Evolutionary conservation across 2,329 filamentous ascomycete species (phyloP).

Genomic region (Furcasterigmium sp.): DNA sequence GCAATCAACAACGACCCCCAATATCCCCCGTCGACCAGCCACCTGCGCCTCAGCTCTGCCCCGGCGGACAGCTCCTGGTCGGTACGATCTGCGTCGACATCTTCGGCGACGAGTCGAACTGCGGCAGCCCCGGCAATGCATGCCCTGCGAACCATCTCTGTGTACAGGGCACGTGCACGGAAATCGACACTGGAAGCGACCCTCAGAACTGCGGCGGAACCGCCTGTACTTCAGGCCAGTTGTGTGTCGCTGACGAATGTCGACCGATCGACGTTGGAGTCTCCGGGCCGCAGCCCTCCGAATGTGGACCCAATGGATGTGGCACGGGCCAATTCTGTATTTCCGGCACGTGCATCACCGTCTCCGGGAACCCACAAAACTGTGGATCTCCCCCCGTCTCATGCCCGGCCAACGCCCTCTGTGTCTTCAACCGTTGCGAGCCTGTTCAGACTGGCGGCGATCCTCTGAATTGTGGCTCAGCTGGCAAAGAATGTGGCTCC

Average conservation of each 20-base stretch:
- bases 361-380: neutral
- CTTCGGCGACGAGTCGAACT: neutral
- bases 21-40: neutral
- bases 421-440: neutral
- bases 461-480: neutral
- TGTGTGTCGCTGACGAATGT: neutral
- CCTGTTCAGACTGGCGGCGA: neutral
- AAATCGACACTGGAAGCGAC: neutral
- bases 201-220: neutral
- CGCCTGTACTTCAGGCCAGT: neutral
- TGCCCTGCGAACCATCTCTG: neutral
- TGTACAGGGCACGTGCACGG: neutral
- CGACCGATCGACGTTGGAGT: neutral
- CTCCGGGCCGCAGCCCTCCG: neutral
- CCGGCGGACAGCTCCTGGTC: neutral
- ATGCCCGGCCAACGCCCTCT: constrained; percentile 1
- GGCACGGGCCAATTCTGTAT: neutral
- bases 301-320: neutral
- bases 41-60: neutral
- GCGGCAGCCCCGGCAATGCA: neutral
- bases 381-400: neutral
- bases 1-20: neutral
- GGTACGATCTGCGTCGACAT: neutral
- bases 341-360: neutral
- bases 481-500: neutral